A percentile compares a stretch with the other conserved stretches of the same genome.
Conservation (phyloP, 2,329 filamentous ascomycete species). For the Alternaria burnsii region DNA sequence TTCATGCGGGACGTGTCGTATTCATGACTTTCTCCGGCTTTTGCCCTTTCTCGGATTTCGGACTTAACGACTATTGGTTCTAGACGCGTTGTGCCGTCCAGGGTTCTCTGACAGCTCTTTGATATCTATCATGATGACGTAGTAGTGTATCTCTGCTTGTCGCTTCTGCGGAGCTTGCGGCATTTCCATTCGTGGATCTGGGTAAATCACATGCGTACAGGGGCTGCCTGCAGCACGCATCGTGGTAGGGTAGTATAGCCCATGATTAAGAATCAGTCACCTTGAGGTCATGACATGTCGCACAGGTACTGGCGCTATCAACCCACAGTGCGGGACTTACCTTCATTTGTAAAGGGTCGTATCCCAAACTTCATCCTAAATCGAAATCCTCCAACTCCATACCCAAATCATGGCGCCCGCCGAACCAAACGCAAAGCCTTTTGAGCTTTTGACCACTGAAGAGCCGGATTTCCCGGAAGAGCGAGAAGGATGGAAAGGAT, state of each 20-base stretch:
- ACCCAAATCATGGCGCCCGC: constrained; percentile 40
- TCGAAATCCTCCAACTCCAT: background rate
- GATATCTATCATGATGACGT: constrained; percentile 28
- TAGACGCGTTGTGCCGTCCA: background rate
- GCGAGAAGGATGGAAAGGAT: constrained; percentile 60
- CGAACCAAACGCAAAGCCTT: constrained; percentile 42
- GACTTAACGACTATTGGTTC: background rate
- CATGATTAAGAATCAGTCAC: constrained; percentile 15
- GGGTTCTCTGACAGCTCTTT: constrained; percentile 2
- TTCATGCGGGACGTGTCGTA: background rate
- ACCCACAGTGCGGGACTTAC: background rate
- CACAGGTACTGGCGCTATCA: constrained; percentile 4
- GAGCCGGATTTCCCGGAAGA: constrained; percentile 54
- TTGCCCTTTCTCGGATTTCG: constrained; percentile 1
- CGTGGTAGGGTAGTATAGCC: background rate
- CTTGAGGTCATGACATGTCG: constrained; percentile 21
- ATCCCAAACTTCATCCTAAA: background rate
- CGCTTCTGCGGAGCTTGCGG: background rate
- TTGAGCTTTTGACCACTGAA: constrained; percentile 35
- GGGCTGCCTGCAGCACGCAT: constrained; percentile 8
- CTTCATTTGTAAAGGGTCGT: background rate
- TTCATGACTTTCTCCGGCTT: constrained; percentile 1
- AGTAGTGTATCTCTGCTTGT: constrained; percentile 8
- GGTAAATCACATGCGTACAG: constrained; percentile 1
- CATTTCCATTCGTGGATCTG: constrained; percentile 11